Base-by-base conservation (phyloP, 2,329 filamentous ascomycete species). In the Blastomyces parvus region DNA sequence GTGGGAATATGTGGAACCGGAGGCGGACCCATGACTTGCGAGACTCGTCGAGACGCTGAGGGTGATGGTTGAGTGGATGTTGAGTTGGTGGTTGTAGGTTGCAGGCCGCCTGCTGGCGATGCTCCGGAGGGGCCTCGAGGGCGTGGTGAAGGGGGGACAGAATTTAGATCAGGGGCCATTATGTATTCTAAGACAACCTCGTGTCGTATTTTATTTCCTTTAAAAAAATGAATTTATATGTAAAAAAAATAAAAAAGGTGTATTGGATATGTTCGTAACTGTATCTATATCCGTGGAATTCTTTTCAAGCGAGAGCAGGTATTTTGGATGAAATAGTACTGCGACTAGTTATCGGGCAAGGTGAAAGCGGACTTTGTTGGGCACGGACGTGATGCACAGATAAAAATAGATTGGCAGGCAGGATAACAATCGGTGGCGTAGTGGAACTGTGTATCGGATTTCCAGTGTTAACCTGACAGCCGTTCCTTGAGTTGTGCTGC, bases 151-250 rank as follows among this genome's bases (percentile, higher is more conserved):
- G 73, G 71, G 64, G 75, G 70, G 27, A 79, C 72, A 2, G 78
- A 74, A 67, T 79, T 82, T 65, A 80, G 68, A 67, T 83, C 81
- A 61, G 80, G 77, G 60, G 81, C 74, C 80, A 83, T 83, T 50
- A 62, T 36, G 8, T 36, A 36, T 64, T 55, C 11, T 55, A 36
- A 27, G 36, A 57, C 17, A 17, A n/a, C 50, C 14, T 17, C 6
- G 9, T 11, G n/a, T 14, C 13, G 14, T 38, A 4, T 22, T 57
- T 25, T 42, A 13, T 57, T 57, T 40, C 38, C 7, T 30, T 11
- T 53, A 30, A 8, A 42, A 17, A 42, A 42, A 42, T n/a, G n/a
- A n/a, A n/a, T n/a, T n/a, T 36, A 36, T 36, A 9, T 7, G 36
- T 38, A 38, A 19, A 42, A 19, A 42, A 42, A 19, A 36, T 36